Evolutionary conservation across 768 basidiomycete species (phyloP).

Genomic region (Boletus reticulatus): DNA sequence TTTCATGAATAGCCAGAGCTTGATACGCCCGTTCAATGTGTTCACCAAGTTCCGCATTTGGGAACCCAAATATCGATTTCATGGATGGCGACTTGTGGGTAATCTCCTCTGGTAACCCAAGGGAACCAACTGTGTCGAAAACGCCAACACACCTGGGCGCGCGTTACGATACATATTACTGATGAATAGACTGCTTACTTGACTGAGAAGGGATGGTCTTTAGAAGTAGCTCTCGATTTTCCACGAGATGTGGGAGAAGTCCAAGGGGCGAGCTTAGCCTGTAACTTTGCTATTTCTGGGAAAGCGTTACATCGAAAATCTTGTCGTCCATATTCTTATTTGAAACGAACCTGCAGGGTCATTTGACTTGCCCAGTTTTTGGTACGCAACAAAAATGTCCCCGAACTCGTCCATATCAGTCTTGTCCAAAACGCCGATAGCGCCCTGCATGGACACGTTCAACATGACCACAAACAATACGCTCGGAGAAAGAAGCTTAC

Average conservation of each 20-base stretch:
- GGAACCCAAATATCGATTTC: constrained; percentile 62
- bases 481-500: background rate
- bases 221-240: constrained; percentile 47
- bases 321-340: background rate
- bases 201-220: constrained; percentile 51
- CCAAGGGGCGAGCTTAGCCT: constrained; percentile 52
- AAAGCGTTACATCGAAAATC: background rate
- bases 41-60: constrained; percentile 53
- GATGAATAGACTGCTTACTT: constrained; percentile 43
- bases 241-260: constrained; percentile 50
- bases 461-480: background rate
- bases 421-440: constrained; percentile 68
- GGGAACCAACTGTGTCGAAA: constrained; percentile 75
- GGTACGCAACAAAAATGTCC: constrained; percentile 57
- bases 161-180: constrained; percentile 1
- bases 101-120: constrained; percentile 69
- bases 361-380: constrained; percentile 56
- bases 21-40: constrained; percentile 69
- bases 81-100: constrained; percentile 42
- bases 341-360: constrained; percentile 41
- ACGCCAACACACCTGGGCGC: constrained; percentile 60
- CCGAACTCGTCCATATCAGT: constrained; percentile 73
- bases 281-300: constrained; percentile 38
- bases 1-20: constrained; percentile 67
- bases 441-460: constrained; percentile 42